Conservation (phyloP, 2,329 filamentous ascomycete species). For the Lasiodiplodia sp. region DNA sequence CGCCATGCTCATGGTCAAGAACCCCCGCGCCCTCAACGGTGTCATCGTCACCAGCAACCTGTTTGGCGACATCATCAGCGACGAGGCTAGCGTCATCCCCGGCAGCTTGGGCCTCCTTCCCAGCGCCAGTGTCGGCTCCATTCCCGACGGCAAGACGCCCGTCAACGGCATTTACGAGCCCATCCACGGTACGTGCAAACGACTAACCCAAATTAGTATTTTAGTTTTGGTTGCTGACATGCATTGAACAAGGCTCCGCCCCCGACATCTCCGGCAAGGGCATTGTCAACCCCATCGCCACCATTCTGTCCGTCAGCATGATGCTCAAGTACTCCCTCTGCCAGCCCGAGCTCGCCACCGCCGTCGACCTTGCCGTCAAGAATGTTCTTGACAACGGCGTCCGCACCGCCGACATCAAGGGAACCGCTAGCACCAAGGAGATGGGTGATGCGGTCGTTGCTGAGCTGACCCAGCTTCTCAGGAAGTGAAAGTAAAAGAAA, state of each 20-base stretch:
- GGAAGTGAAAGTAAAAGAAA: slow-evolving; percentile 12
- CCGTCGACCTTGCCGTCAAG: slow-evolving; percentile 82
- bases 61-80: slow-evolving; percentile 94
- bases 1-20: slow-evolving; percentile 98
- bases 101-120: slow-evolving; percentile 88
- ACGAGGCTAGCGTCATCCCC: slow-evolving; percentile 94
- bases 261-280: slow-evolving; percentile 93
- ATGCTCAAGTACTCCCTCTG: slow-evolving; percentile 93
- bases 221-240: neutral
- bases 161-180: slow-evolving; percentile 98
- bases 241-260: slow-evolving; percentile 69
- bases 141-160: slow-evolving; percentile 82
- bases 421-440: slow-evolving; percentile 73
- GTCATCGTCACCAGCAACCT: slow-evolving; percentile 92
- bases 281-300: slow-evolving; percentile 90
- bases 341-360: slow-evolving; percentile 76
- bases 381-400: slow-evolving; percentile 80
- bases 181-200: slow-evolving; percentile 76
- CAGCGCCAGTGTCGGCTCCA: slow-evolving; percentile 83
- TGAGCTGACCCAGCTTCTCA: slow-evolving; percentile 74
- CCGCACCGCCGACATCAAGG: slow-evolving; percentile 85
- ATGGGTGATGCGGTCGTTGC: slow-evolving; percentile 83
- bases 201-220: neutral
- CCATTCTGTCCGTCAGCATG: slow-evolving; percentile 92
- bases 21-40: slow-evolving; percentile 85